A percentile compares a stretch with the other conserved stretches of the same genome.
phyloP scores from a whole-genome alignment of 2,329 filamentous ascomycete genomes.

The Byssoonygena ceratinophila region DNA sequence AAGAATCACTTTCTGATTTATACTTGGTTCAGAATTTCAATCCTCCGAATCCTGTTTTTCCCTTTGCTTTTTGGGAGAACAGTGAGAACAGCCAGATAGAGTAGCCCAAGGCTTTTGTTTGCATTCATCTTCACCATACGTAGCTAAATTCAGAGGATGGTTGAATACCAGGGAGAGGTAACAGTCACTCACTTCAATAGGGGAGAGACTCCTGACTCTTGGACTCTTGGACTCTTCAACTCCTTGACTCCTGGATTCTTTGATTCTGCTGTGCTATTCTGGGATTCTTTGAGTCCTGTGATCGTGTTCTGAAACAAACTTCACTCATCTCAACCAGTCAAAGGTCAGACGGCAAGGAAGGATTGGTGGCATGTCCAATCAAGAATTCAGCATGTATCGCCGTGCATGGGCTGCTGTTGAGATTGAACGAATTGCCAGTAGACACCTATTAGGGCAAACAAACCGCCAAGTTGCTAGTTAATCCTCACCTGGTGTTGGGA shows the following conservation, averaged over 20 bases:
- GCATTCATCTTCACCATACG: too few relatives aligned
- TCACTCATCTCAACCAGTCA: not conserved
- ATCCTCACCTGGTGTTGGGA: too few relatives aligned
- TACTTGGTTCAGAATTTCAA: too few relatives aligned
- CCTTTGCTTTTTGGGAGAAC: not conserved
- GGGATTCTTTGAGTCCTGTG: not conserved
- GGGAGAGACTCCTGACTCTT: too few relatives aligned
- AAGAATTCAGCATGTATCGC: not conserved
- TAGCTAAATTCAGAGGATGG: too few relatives aligned
- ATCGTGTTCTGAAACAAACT: constrained; percentile 8
- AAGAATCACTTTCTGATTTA: too few relatives aligned
- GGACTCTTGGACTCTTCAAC: too few relatives aligned
- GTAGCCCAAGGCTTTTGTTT: too few relatives aligned
- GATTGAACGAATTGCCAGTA: constrained; percentile 2
- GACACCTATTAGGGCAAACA: not conserved
- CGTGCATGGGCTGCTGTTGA: not conserved
- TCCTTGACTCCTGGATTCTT: too few relatives aligned
- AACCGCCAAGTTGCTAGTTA: not conserved
- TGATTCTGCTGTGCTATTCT: not conserved
- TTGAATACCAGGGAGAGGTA: too few relatives aligned
- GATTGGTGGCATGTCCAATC: not conserved
- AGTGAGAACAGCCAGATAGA: too few relatives aligned
- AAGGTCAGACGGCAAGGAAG: not conserved
- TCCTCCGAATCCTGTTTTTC: not conserved
- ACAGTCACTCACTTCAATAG: too few relatives aligned